phyloP scores from a whole-genome alignment of 1,284 basidiomycete genomes.

The Marasmius sp. region DNA sequence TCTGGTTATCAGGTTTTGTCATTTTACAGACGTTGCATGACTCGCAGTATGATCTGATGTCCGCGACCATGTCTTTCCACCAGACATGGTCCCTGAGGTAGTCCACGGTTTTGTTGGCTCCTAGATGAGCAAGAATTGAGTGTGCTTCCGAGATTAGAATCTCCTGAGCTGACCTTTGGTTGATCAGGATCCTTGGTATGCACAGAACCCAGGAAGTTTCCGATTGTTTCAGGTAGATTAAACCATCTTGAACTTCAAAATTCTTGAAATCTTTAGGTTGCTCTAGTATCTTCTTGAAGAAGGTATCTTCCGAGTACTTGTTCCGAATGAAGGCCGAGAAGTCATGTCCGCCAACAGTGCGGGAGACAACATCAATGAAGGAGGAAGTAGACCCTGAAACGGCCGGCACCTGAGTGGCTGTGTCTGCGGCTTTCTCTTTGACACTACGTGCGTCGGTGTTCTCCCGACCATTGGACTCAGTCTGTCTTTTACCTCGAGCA shows the following conservation, averaged over 20 bases:
- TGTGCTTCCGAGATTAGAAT: conserved; percentile 30
- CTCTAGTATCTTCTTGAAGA: conserved; percentile 19
- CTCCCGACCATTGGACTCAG: too few species aligned
- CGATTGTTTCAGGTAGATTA: conserved; percentile 15
- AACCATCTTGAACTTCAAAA: conserved; percentile 19
- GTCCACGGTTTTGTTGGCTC: conserved; percentile 26
- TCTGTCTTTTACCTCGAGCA: too few species aligned
- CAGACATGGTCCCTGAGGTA: conserved; percentile 30
- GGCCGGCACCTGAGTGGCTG: too few species aligned
- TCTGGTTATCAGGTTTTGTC: conserved; percentile 25
- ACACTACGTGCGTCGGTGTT: too few species aligned
- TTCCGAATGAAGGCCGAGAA: background rate
- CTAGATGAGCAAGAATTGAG: conserved; percentile 31
- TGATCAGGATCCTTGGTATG: conserved; percentile 24
- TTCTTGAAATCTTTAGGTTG: conserved; percentile 17
- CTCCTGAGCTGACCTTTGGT: background rate
- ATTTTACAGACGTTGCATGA: conserved; percentile 27
- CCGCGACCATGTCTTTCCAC: conserved; percentile 29
- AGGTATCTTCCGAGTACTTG: conserved; percentile 19
- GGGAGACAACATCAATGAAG: background rate
- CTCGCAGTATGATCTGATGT: conserved; percentile 24
- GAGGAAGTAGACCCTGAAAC: background rate
- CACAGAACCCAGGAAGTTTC: conserved; percentile 16
- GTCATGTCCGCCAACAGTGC: background rate
- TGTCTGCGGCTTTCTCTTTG: too few species aligned